A percentile compares a stretch with the other conserved stretches of the same genome.
These are phyloP conservation scores for Yamadazyma ubonensis DNA, from an alignment of 805 yeast genomes.

Conservation along the genomic window DNA sequence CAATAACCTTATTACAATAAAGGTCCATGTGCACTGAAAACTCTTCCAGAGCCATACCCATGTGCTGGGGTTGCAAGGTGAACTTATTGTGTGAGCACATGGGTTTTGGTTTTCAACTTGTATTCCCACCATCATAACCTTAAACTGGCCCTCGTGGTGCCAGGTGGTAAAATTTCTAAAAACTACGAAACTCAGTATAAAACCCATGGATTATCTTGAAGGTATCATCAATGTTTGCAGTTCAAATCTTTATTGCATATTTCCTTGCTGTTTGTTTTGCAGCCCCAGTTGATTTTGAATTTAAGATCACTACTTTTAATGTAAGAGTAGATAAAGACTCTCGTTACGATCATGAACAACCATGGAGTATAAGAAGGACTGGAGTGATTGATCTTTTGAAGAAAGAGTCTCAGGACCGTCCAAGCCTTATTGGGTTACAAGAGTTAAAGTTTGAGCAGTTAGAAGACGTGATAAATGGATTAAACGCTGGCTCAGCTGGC, in stretches of 20 bases:
- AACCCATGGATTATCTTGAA: neutral
- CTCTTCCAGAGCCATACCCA: too few species aligned
- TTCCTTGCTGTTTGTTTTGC: neutral
- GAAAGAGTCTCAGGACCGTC: conserved; percentile 7
- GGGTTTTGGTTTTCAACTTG: too few species aligned
- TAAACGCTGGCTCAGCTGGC: conserved; percentile 23
- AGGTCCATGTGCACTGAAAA: too few species aligned
- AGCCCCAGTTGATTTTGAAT: conserved; percentile 5
- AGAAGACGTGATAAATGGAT: conserved; percentile 29
- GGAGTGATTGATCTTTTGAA: conserved; percentile 25
- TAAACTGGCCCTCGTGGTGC: neutral
- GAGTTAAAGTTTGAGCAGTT: conserved; percentile 46
- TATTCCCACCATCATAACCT: too few species aligned
- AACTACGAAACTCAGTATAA: neutral
- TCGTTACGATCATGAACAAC: conserved; percentile 35
- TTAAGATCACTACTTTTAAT: conserved; percentile 37
- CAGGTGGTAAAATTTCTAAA: neutral
- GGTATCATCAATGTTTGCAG: neutral
- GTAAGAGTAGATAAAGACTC: conserved; percentile 39
- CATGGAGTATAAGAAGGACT: conserved; percentile 44
- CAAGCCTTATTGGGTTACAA: conserved; percentile 41
- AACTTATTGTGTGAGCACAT: too few species aligned
- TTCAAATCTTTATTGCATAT: neutral
- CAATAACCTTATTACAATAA: too few species aligned
- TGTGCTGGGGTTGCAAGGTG: too few species aligned